Conservation (phyloP, 2,329 filamentous ascomycete species). For the Ophiostoma sp. region DNA sequence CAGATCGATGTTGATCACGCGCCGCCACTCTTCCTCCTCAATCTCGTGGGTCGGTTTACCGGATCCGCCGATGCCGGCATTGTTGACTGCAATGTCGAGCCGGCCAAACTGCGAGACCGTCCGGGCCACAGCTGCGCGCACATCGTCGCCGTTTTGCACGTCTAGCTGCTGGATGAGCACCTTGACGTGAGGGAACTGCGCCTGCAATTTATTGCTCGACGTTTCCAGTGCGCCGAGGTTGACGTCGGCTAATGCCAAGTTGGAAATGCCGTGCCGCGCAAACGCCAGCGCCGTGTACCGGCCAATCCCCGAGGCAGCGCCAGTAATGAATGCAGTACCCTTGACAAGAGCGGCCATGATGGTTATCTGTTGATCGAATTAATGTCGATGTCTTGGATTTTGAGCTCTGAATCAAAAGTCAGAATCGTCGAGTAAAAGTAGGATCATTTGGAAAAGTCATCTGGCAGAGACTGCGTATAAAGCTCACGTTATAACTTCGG, state of each 20-base stretch:
- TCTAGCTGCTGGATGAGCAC: slow-evolving; percentile 38
- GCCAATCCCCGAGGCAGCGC: slow-evolving; percentile 1
- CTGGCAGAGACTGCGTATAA: no score
- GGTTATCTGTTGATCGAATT: neutral
- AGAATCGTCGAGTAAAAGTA: no score
- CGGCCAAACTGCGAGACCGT: slow-evolving; percentile 45
- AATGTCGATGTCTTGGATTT: slow-evolving; percentile 16
- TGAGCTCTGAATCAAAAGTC: no score
- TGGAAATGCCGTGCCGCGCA: slow-evolving; percentile 30
- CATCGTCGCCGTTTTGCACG: slow-evolving; percentile 40
- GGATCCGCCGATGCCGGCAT: slow-evolving; percentile 46
- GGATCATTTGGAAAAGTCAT: no score
- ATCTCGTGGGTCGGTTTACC: slow-evolving; percentile 42
- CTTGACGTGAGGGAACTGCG: slow-evolving; percentile 36
- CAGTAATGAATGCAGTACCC: slow-evolving; percentile 4
- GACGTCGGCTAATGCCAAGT: slow-evolving; percentile 44
- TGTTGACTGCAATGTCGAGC: slow-evolving; percentile 52
- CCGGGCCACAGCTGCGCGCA: slow-evolving; percentile 40
- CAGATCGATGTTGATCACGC: slow-evolving; percentile 48
- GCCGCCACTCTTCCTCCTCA: slow-evolving; percentile 44
- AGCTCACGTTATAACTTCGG: no score
- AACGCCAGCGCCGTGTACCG: neutral
- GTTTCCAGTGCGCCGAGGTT: slow-evolving; percentile 34
- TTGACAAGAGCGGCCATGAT: neutral
- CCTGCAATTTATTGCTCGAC: slow-evolving; percentile 33